phyloP scores from a whole-genome alignment of 1,139 yeast species.

The Chernovozyma aurita region DNA sequence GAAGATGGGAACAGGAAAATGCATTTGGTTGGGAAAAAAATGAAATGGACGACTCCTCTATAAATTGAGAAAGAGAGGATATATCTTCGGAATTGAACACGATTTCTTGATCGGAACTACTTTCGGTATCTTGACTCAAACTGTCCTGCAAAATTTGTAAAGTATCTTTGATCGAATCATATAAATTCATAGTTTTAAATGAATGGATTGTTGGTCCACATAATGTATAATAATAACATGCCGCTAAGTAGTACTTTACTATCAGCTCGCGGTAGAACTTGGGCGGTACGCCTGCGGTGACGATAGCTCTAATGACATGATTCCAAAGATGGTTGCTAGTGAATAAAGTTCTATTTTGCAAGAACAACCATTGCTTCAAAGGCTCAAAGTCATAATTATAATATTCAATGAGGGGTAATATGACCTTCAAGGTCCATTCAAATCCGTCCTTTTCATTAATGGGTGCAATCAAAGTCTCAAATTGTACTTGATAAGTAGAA shows the following conservation, averaged over 20 bases:
- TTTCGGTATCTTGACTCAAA: background rate
- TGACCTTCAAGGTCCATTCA: slow-evolving; percentile 26
- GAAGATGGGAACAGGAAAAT: background rate
- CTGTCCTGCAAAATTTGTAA: background rate
- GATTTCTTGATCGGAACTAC: background rate
- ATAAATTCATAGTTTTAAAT: slow-evolving; percentile 20
- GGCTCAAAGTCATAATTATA: slow-evolving; percentile 20
- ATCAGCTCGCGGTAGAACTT: background rate
- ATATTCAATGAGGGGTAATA: slow-evolving; percentile 25
- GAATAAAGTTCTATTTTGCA: slow-evolving; percentile 6
- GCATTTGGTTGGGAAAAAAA: background rate
- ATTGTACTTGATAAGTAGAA: slow-evolving; percentile 8
- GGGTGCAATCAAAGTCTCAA: slow-evolving; percentile 23
- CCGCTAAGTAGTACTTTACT: slow-evolving; percentile 15
- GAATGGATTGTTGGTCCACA: background rate
- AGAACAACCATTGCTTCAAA: slow-evolving; percentile 25
- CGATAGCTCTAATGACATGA: slow-evolving; percentile 11
- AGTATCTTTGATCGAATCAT: slow-evolving; percentile 26
- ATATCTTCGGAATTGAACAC: background rate
- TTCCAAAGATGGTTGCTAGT: slow-evolving; percentile 24
- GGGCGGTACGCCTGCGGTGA: slow-evolving; percentile 1
- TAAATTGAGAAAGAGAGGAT: background rate
- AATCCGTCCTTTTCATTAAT: slow-evolving; percentile 12
- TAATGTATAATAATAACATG: slow-evolving; percentile 25
- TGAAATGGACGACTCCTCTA: background rate